These are phyloP conservation scores for Limnanthes douglasii DNA, from an alignment of 345 rosid species.

Conservation along the genomic window DNA sequence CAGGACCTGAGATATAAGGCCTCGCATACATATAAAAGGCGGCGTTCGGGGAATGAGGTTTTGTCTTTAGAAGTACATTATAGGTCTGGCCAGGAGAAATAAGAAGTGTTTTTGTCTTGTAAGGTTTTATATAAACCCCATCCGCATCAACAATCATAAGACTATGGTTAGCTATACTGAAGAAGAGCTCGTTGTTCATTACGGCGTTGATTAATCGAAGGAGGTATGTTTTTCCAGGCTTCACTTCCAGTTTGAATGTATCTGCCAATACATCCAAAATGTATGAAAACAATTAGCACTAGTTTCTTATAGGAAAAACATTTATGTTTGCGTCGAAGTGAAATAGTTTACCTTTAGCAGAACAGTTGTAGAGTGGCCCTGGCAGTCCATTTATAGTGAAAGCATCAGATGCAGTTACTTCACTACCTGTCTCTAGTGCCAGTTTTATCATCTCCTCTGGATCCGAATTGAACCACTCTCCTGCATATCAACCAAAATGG, in stretches of 20 bases:
- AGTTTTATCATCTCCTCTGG: slow-evolving; percentile 45
- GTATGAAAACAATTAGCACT: no score
- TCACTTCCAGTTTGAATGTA: neutral
- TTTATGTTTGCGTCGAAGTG: no score
- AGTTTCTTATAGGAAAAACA: no score
- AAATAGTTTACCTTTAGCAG: slow-evolving; percentile 36
- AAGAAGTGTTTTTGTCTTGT: neutral
- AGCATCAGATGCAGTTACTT: slow-evolving; percentile 68
- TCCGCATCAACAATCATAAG: neutral
- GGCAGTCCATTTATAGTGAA: slow-evolving; percentile 66
- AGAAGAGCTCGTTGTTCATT: neutral
- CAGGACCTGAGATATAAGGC: slow-evolving; percentile 35
- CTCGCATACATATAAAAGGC: slow-evolving; percentile 37
- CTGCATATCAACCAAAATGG: slow-evolving; percentile 5
- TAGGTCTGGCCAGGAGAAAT: neutral
- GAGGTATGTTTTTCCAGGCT: no score
- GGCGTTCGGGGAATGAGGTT: slow-evolving; percentile 10
- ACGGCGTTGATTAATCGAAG: neutral
- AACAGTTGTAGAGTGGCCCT: slow-evolving; percentile 73
- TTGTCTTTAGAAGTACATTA: neutral
- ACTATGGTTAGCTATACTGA: neutral
- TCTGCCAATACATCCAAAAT: no score
- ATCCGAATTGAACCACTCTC: slow-evolving; percentile 72
- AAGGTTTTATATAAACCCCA: neutral
- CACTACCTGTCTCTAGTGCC: slow-evolving; percentile 48